Conservation (phyloP, 2,329 filamentous ascomycete species). For the Amesomyces nigricolor region DNA sequence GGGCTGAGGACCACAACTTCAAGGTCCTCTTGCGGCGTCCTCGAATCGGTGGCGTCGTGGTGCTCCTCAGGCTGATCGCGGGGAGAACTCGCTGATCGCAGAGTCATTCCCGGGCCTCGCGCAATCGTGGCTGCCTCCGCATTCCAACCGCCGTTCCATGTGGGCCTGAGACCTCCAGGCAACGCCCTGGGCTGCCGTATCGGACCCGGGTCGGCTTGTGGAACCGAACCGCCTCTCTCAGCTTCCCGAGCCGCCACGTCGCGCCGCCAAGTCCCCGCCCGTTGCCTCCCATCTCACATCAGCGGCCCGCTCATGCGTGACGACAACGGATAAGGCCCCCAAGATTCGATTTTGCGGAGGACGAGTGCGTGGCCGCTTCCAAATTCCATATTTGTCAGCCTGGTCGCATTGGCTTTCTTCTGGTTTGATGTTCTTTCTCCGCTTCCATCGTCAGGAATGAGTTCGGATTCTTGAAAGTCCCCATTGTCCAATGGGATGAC, state of each 20-base stretch:
- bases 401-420: too few relatives aligned
- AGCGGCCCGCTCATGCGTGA: conserved; percentile 4
- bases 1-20: background rate
- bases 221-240: background rate
- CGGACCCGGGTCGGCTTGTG: background rate
- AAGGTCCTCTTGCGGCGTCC: background rate
- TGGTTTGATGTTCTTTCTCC: too few relatives aligned
- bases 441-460: too few relatives aligned
- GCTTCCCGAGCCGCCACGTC: conserved; percentile 8
- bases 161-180: conserved; percentile 6
- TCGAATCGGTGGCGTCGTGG: conserved; percentile 1
- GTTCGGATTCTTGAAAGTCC: too few relatives aligned
- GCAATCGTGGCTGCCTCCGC: background rate
- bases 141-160: background rate
- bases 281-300: conserved; percentile 3
- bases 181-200: background rate
- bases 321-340: background rate
- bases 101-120: background rate
- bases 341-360: background rate
- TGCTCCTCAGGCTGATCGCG: conserved; percentile 4
- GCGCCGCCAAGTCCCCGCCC: background rate
- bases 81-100: conserved; percentile 1
- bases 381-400: too few relatives aligned
- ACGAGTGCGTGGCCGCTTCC: too few relatives aligned
- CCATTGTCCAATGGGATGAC: too few relatives aligned